Percentiles rank a stretch among this genome's conserved stretches.
Conservation (phyloP, 2,329 filamentous ascomycete species). For the Colletotrichum sp. region DNA sequence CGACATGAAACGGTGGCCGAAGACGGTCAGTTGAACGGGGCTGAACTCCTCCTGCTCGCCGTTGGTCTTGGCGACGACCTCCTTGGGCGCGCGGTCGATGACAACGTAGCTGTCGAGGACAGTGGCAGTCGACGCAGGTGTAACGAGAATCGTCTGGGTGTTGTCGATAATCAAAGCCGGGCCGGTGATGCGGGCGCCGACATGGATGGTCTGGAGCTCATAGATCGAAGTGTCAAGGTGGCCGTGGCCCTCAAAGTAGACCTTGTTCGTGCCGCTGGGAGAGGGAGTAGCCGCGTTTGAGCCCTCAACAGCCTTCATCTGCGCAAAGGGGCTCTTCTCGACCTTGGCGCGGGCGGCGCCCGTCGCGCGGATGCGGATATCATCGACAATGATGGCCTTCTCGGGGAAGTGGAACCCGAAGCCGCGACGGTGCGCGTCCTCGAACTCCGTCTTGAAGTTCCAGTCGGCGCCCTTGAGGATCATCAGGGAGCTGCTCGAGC, state of each 20-base stretch:
- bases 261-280: constrained; percentile 62
- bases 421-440: constrained; percentile 74
- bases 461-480: constrained; percentile 31
- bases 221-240: constrained; percentile 11
- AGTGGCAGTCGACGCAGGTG: constrained; percentile 39
- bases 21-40: constrained; percentile 76
- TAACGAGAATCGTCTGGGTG: constrained; percentile 78
- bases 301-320: constrained; percentile 11
- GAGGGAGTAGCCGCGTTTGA: constrained; percentile 62
- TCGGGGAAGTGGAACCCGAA: constrained; percentile 63
- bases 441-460: constrained; percentile 68
- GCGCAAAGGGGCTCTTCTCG: constrained; percentile 19
- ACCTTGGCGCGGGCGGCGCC: constrained; percentile 14
- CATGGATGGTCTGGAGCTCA: constrained; percentile 7
- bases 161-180: constrained; percentile 76
- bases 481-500: constrained; percentile 46
- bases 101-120: constrained; percentile 40
- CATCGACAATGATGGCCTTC: constrained; percentile 38
- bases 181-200: constrained; percentile 44
- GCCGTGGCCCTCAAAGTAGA: constrained; percentile 17
- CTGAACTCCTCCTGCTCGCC: constrained; percentile 65
- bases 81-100: constrained; percentile 29
- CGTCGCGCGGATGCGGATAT: constrained; percentile 22
- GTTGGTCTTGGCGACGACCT: constrained; percentile 60
- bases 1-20: constrained; percentile 81